Percentiles rank a stretch among this genome's conserved stretches.
These are phyloP conservation scores for Phyllosticta ampelicida DNA, from an alignment of 2,329 filamentous ascomycete species.

Conservation along the genomic window DNA sequence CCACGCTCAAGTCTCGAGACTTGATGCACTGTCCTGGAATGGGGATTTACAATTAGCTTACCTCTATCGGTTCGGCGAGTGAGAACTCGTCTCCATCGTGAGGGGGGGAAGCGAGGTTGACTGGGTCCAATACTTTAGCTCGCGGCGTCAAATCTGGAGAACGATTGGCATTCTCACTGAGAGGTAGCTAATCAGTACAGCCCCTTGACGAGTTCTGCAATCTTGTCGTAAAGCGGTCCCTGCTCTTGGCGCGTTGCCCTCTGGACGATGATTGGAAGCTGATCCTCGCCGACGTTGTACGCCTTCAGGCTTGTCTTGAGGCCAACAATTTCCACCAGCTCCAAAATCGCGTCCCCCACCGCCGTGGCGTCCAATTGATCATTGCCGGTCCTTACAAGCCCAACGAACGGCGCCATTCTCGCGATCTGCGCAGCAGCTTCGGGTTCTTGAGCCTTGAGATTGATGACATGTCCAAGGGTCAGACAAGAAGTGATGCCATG, in stretches of 20 bases:
- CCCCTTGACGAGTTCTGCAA: constrained; percentile 32
- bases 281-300: constrained; percentile 33
- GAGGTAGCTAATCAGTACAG: constrained; percentile 24
- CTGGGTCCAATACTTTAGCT: not conserved
- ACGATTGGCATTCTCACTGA: not conserved
- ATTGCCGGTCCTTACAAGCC: constrained; percentile 29
- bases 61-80: too few relatives aligned
- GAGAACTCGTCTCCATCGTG: not conserved
- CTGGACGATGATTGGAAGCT: constrained; percentile 34
- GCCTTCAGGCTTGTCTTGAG: constrained; percentile 37
- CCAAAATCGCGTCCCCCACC: constrained; percentile 35
- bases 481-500: constrained; percentile 47
- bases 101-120: not conserved
- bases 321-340: constrained; percentile 34
- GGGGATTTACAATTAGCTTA: too few relatives aligned
- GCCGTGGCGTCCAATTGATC: constrained; percentile 32
- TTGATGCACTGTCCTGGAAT: not conserved
- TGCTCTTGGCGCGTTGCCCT: constrained; percentile 34
- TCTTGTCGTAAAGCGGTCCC: constrained; percentile 33
- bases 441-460: constrained; percentile 38
- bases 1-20: not conserved
- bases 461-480: constrained; percentile 44
- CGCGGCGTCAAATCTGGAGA: not conserved
- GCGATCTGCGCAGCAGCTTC: constrained; percentile 37
- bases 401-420: constrained; percentile 35